A percentile compares a stretch with the other conserved stretches of the same genome.
Conservation (phyloP, 2,329 filamentous ascomycete genomes). For the Rhynchosporium secalis region DNA sequence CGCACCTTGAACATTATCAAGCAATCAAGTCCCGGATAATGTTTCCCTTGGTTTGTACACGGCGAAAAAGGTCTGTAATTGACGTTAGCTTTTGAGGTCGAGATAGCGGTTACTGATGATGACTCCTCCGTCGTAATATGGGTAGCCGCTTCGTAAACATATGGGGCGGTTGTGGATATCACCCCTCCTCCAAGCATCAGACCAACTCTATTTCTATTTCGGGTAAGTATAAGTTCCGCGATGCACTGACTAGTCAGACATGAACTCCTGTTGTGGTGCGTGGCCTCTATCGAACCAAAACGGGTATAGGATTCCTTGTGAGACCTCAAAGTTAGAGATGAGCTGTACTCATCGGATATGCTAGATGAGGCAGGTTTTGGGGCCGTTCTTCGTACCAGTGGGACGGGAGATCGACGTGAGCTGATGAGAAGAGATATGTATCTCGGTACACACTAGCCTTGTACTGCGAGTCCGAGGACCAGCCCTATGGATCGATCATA, state of each 20-base stretch:
- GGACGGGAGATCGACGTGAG: slow-evolving; percentile 15
- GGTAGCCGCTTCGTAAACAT: slow-evolving; percentile 7
- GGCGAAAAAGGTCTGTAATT: slow-evolving; percentile 3
- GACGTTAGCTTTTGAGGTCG: neutral
- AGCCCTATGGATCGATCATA: slow-evolving; percentile 14
- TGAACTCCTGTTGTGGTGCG: neutral
- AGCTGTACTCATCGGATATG: slow-evolving; percentile 6
- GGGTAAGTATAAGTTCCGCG: slow-evolving; percentile 4
- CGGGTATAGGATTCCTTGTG: neutral
- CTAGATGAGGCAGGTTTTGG: slow-evolving; percentile 2
- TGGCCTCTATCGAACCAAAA: neutral
- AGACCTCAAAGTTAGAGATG: neutral
- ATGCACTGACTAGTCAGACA: neutral
- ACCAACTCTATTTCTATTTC: slow-evolving; percentile 2
- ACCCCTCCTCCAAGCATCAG: slow-evolving; percentile 4
- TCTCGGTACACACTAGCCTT: neutral
- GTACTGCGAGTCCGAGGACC: neutral
- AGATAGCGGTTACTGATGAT: slow-evolving; percentile 1
- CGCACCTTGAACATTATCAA: slow-evolving; percentile 6
- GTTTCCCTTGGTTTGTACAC: slow-evolving; percentile 12
- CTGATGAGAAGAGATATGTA: slow-evolving; percentile 6
- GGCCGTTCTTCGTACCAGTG: slow-evolving; percentile 7
- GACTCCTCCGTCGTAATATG: neutral
- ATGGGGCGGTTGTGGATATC: neutral
- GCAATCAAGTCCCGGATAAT: neutral